Evolutionary conservation across 441 rosid genomes (phyloP).

Genomic region (Adansonia grandidieri): DNA sequence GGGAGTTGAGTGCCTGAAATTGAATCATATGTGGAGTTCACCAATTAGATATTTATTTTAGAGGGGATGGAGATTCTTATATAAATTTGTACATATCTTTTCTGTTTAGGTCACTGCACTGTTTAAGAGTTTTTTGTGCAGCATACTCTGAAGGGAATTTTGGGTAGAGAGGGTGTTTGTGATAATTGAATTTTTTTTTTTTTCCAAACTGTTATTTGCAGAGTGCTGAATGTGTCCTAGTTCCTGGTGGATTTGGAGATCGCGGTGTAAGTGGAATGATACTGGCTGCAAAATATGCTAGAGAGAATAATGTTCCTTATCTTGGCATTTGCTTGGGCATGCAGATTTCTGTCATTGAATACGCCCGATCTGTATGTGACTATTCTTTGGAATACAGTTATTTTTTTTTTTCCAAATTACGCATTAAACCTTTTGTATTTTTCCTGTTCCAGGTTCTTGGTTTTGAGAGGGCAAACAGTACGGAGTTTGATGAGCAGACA

Average conservation of each 20-base stretch:
- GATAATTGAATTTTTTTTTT: not conserved
- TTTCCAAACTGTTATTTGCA: constrained; percentile 35
- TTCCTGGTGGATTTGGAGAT: constrained; percentile 89
- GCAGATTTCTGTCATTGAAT: constrained; percentile 79
- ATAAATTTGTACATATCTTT: not conserved
- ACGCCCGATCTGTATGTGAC: constrained; percentile 70
- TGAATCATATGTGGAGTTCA: not conserved
- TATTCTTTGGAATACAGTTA: constrained; percentile 20
- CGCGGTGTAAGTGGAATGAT: constrained; percentile 82
- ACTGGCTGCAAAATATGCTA: constrained; percentile 74
- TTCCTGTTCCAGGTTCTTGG: constrained; percentile 63
- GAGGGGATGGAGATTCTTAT: not conserved
- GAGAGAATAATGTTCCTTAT: constrained; percentile 71
- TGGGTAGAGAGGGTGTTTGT: not conserved
- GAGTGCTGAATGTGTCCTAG: constrained; percentile 70
- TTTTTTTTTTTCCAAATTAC: constrained; percentile 22
- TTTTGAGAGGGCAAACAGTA: constrained; percentile 62
- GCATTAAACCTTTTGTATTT: constrained; percentile 16
- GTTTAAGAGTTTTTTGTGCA: not conserved
- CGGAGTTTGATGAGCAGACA: constrained; percentile 64
- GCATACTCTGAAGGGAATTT: not conserved
- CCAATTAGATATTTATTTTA: not conserved
- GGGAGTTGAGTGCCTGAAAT: constrained; percentile 6
- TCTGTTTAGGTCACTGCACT: not conserved
- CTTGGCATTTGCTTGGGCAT: constrained; percentile 85